Conservation (phyloP, 106 monocot genomes). For the Dendrobium nobile region DNA sequence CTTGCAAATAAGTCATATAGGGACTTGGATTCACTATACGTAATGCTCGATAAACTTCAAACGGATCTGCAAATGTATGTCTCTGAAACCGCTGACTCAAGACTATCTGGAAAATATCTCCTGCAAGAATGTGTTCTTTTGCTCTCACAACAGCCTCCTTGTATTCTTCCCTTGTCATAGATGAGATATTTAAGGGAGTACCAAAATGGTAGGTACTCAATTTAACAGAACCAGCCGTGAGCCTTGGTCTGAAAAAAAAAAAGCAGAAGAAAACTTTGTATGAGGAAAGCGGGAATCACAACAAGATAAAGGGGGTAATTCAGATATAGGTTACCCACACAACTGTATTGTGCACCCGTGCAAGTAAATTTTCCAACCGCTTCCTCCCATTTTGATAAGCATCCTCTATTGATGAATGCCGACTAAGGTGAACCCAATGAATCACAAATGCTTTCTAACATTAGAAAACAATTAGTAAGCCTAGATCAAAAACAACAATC, state of each 20-base stretch:
- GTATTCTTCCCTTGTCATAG: conserved; percentile 81
- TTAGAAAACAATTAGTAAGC: conserved; percentile 2
- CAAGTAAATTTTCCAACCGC: conserved; percentile 43
- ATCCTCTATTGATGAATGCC: conserved; percentile 58
- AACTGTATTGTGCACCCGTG: conserved; percentile 61
- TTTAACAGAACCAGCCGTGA: conserved; percentile 65
- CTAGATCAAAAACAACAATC: neutral
- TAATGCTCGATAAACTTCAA: conserved; percentile 93
- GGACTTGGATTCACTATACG: conserved; percentile 98
- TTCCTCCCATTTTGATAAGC: conserved; percentile 79
- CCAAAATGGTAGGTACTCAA: conserved; percentile 57
- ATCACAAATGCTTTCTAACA: conserved; percentile 80
- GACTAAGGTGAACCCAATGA: conserved; percentile 82
- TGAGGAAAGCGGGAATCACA: neutral
- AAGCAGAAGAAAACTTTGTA: conserved; percentile 1
- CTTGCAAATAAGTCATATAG: conserved; percentile 93
- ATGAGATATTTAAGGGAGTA: conserved; percentile 43
- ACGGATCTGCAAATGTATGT: conserved; percentile 86
- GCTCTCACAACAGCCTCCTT: conserved; percentile 75
- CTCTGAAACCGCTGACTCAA: conserved; percentile 96
- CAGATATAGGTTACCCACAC: conserved; percentile 40
- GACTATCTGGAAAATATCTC: conserved; percentile 97
- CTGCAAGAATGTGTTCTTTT: conserved; percentile 91
- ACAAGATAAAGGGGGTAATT: neutral
- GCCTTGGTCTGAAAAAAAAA: conserved; percentile 23